phyloP scores from a whole-genome alignment of 768 basidiomycete species.

The Lentinula sp. region DNA sequence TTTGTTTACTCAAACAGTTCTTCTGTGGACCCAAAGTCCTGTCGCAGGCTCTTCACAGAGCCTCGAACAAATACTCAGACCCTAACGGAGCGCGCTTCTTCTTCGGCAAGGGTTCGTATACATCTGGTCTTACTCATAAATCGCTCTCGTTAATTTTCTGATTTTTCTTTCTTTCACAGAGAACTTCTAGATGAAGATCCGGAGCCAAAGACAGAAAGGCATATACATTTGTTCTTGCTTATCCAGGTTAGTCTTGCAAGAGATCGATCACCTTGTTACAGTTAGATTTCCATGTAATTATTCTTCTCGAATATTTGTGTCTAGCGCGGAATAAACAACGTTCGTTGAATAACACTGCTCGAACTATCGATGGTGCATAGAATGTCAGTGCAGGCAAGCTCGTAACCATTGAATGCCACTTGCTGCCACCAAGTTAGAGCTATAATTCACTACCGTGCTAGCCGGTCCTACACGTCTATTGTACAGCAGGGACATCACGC shows the following conservation, averaged over 20 bases:
- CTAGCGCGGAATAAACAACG: background rate
- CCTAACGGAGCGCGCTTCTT: conserved; percentile 80
- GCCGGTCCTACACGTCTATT: no score
- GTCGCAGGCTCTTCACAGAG: conserved; percentile 65
- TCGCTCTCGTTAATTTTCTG: background rate
- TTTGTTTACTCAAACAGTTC: conserved; percentile 36
- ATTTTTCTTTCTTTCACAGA: conserved; percentile 15
- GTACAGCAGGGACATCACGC: no score
- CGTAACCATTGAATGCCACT: no score
- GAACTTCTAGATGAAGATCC: conserved; percentile 23
- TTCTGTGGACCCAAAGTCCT: conserved; percentile 82
- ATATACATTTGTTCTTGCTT: background rate
- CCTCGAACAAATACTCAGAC: conserved; percentile 82
- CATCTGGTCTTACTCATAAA: background rate
- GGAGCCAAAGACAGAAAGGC: background rate
- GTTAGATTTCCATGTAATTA: background rate
- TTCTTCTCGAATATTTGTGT: background rate
- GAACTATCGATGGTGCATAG: no score
- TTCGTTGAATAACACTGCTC: no score
- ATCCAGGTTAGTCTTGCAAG: background rate
- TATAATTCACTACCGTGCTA: no score
- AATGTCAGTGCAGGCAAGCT: no score
- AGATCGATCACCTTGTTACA: no score
- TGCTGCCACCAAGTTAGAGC: no score
- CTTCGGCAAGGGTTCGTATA: conserved; percentile 74